Conservation (phyloP, 2,329 filamentous ascomycete species). For the Didymella glomerata region DNA sequence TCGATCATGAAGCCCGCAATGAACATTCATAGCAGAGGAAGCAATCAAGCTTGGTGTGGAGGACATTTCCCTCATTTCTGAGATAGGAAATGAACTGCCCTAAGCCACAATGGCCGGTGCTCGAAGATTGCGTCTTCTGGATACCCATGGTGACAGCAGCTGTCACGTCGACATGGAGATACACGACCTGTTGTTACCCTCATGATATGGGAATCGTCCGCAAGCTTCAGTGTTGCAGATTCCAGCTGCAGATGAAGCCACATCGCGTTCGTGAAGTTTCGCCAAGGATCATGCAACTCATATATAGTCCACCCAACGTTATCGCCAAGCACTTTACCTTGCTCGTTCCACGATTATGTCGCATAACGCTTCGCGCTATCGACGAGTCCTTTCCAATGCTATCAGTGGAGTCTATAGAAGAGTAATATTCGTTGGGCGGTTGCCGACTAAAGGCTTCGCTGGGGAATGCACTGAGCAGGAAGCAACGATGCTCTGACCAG, state of each 20-base stretch:
- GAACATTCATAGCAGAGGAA: constrained; percentile 23
- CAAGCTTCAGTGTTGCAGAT: not conserved
- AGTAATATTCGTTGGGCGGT: not conserved
- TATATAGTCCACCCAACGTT: not conserved
- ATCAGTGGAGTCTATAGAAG: not conserved
- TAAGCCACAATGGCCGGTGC: not conserved
- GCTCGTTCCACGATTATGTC: not conserved
- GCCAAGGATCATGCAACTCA: constrained; percentile 21
- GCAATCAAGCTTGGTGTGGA: constrained; percentile 17
- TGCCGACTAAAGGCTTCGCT: not conserved
- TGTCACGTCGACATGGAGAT: not conserved
- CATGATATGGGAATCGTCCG: not conserved
- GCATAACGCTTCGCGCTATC: not conserved
- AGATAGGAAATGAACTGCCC: constrained; percentile 10
- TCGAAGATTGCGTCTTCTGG: not conserved
- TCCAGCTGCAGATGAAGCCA: constrained; percentile 4
- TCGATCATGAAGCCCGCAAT: constrained; percentile 23
- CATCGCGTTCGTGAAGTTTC: constrained; percentile 12
- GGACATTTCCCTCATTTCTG: not conserved
- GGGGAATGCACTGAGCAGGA: not conserved
- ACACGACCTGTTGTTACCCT: too few relatives aligned
- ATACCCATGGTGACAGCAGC: not conserved
- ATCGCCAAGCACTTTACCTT: constrained; percentile 2
- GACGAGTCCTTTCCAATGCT: not conserved
- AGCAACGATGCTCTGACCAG: not conserved